Conservation (phyloP, 257 asterid genomes). For the Cordia subcordata region DNA sequence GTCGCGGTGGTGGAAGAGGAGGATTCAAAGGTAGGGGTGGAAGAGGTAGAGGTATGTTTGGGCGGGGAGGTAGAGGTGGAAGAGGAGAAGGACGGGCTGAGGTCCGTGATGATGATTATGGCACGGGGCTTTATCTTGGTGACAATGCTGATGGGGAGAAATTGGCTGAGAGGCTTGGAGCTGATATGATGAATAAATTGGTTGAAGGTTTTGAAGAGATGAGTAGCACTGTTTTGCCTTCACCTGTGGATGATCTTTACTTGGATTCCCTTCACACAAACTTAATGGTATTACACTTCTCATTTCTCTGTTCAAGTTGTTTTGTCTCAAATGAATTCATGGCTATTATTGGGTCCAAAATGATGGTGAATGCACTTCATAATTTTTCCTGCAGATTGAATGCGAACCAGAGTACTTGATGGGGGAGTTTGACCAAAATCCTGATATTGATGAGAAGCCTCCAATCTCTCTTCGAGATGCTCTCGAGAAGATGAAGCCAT, state of each 20-base stretch:
- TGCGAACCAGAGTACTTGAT: slow-evolving; percentile 82
- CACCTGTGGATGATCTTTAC: slow-evolving; percentile 55
- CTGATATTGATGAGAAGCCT: slow-evolving; percentile 87
- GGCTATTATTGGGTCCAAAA: background rate
- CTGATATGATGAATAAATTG: slow-evolving; percentile 47
- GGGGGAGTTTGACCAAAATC: slow-evolving; percentile 78
- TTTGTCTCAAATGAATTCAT: background rate
- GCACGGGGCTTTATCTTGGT: slow-evolving; percentile 33
- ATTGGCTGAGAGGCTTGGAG: slow-evolving; percentile 63
- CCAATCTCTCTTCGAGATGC: slow-evolving; percentile 75
- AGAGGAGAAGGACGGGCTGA: slow-evolving; percentile 26
- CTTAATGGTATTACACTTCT: slow-evolving; percentile 43
- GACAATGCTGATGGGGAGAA: slow-evolving; percentile 56
- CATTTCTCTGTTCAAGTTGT: slow-evolving; percentile 6
- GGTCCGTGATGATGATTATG: slow-evolving; percentile 35
- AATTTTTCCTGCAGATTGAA: slow-evolving; percentile 53
- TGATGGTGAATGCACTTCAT: background rate
- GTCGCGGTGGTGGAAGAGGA: slow-evolving; percentile 13
- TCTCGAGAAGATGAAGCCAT: slow-evolving; percentile 87
- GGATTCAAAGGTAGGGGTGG: slow-evolving; percentile 25
- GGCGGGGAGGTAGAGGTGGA: slow-evolving; percentile 36
- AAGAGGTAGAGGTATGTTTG: slow-evolving; percentile 5
- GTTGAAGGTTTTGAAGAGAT: slow-evolving; percentile 68
- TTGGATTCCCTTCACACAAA: slow-evolving; percentile 66
- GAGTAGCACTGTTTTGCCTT: slow-evolving; percentile 56